A percentile compares a stretch with the other conserved stretches of the same genome.
Conservation (phyloP, 2,329 filamentous ascomycete genomes). For the Colletotrichum sp. region DNA sequence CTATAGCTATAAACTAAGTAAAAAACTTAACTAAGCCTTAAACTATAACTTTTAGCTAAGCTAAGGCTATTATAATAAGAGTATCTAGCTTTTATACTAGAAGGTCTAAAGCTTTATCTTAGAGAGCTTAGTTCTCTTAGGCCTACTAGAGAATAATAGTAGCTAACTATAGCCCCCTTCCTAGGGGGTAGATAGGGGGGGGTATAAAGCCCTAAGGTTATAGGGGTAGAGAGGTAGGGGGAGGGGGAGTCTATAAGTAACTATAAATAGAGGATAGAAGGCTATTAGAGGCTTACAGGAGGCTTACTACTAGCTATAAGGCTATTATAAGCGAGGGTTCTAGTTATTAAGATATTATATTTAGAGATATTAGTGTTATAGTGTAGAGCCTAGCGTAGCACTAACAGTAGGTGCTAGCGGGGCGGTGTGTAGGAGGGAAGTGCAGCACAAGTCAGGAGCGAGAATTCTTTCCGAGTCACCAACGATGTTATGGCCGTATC, state of each 20-base stretch:
- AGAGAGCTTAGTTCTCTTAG: background rate
- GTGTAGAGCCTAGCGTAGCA: background rate
- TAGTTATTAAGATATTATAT: background rate
- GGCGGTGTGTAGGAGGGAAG: background rate
- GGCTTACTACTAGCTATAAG: background rate
- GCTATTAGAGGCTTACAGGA: background rate
- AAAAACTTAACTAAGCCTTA: background rate
- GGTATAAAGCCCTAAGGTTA: background rate
- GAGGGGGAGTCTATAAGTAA: background rate
- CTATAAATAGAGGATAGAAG: background rate
- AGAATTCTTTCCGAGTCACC: constrained; percentile 5
- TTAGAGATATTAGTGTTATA: background rate
- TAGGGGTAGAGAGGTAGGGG: background rate
- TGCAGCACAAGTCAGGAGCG: too few species aligned
- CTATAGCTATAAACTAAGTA: background rate
- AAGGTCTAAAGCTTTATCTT: background rate
- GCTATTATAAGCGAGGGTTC: background rate
- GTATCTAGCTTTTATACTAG: background rate
- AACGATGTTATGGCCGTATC: background rate
- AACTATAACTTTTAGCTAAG: background rate
- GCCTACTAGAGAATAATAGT: background rate
- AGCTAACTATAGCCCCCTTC: background rate
- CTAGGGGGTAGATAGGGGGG: background rate
- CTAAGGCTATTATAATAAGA: background rate
- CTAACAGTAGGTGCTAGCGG: background rate